phyloP scores from a whole-genome alignment of 225 moss, liverwort and hornwort genomes.

The Bryum argenteum region DNA sequence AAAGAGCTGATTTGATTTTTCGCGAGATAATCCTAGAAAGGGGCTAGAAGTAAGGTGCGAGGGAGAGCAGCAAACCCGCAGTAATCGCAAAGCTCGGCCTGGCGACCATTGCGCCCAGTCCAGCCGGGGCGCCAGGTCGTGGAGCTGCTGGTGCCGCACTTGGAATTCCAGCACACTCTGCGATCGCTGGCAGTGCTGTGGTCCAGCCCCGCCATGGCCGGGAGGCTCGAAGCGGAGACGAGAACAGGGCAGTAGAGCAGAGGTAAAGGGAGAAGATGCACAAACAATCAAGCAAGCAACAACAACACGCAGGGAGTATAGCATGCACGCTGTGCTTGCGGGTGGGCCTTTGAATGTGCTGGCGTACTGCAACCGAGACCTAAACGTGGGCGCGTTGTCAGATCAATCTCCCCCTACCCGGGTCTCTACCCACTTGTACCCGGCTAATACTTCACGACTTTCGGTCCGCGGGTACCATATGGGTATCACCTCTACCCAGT shows the following conservation, averaged over 20 bases:
- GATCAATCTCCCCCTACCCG: background rate
- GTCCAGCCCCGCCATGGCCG: conserved; percentile 50
- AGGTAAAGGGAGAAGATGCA: conserved; percentile 4
- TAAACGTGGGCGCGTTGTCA: conserved; percentile 32
- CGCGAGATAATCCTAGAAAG: conserved; percentile 1
- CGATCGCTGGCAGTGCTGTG: conserved; percentile 34
- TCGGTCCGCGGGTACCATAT: background rate
- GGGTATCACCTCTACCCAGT: background rate
- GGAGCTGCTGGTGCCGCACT: conserved; percentile 66
- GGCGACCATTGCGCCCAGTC: conserved; percentile 55
- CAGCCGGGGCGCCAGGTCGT: conserved; percentile 65
- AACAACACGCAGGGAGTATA: conserved; percentile 21
- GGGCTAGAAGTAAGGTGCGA: background rate
- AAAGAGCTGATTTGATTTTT: background rate
- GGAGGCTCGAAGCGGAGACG: background rate
- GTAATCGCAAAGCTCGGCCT: conserved; percentile 62
- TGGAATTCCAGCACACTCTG: conserved; percentile 64
- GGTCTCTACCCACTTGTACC: background rate
- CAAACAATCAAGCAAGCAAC: conserved; percentile 41
- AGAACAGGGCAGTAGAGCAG: background rate
- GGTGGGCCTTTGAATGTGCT: conserved; percentile 44
- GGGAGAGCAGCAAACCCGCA: conserved; percentile 43
- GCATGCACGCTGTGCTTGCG: conserved; percentile 43
- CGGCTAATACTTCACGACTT: too few species aligned
- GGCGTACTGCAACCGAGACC: conserved; percentile 45